phyloP scores from a whole-genome alignment of 148 eudicot genomes.

The Rhododendron vialii region DNA sequence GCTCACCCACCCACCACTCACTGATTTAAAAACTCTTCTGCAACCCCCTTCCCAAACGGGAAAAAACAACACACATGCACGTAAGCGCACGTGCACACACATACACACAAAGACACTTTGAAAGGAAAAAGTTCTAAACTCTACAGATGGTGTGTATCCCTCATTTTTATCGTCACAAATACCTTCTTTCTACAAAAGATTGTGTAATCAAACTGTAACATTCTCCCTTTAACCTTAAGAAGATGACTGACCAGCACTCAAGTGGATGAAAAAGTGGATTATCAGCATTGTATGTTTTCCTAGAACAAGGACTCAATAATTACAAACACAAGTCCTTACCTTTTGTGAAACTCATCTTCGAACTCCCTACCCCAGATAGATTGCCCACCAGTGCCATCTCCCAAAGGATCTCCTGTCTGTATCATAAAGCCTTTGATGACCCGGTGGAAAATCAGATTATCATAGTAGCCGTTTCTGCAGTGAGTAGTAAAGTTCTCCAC shows the following conservation, averaged over 20 bases:
- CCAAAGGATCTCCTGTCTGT: constrained; percentile 99
- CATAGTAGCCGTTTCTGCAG: constrained; percentile 96
- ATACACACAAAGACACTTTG: too few species aligned
- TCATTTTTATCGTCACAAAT: background rate
- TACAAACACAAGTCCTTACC: constrained; percentile 34
- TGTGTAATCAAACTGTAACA: background rate
- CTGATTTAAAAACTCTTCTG: background rate
- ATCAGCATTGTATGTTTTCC: background rate
- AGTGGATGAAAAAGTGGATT: background rate
- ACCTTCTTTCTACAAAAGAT: background rate
- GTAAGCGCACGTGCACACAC: background rate
- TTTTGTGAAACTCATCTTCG: constrained; percentile 98
- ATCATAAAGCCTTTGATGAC: constrained; percentile 97
- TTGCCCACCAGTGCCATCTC: constrained; percentile 99
- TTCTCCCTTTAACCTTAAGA: background rate
- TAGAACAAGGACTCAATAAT: background rate
- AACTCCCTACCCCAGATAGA: constrained; percentile 99
- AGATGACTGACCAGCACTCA: background rate
- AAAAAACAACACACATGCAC: background rate
- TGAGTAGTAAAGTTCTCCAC: constrained; percentile 99
- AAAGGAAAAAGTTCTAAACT: background rate
- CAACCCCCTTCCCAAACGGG: background rate
- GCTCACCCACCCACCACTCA: background rate
- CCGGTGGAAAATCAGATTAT: constrained; percentile 93
- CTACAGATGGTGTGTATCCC: background rate